Base-by-base conservation (phyloP, 108 stramenopile genomes). In the Mayamaea pseudoterrestris region DNA sequence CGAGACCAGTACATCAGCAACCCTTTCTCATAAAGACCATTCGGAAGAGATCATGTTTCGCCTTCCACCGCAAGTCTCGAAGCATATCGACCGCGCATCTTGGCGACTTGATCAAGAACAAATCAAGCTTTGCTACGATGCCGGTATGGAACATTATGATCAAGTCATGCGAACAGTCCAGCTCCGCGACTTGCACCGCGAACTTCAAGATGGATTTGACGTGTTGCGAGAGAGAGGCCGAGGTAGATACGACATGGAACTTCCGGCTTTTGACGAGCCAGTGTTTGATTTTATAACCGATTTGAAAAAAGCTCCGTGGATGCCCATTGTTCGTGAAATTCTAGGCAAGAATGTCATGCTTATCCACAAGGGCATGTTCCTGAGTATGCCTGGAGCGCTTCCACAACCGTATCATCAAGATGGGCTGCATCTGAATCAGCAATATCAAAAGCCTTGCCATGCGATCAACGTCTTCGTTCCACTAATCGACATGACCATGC, bases 401-500 rank as follows among this genome's bases (percentile, higher is more conserved):
- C 41, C 64, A 22, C 90, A 92, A 51, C 70, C 66, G 7, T 92
- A 88, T 51, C 90, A 92, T 46, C 83, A 87, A 59, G 90, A 92
- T 61, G 90, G 90, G 13, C 56, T 78, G n/a, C 90, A 92, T 60
- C 57, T 92, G 45, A 78, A 66, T 36, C 73, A 60, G 25, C 79
- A 78, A 50, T 53, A 45, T 6, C 83, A 88, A 41, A 63, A 61
- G 32, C 83, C 83, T 1, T 88, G 85, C 36, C 86, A 89, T 60
- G 83, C 83, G 9, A 70, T 93, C 13, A 93, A 93, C 65, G 91
- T 93, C 14, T 93, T 93, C 58, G 72, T 89, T 22, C 91, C 91
- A 1, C 54, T 93, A 28, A 70, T 93, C 5, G 91, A 93, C 54
- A 47, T 79, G 18, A 63, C 56, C 28, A 57, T 42, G 6, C 53